Evolutionary conservation across 1,139 yeast species (phyloP), one percentile per base, ranked within the genome.

Genomic region (Pichia sp.): DNA sequence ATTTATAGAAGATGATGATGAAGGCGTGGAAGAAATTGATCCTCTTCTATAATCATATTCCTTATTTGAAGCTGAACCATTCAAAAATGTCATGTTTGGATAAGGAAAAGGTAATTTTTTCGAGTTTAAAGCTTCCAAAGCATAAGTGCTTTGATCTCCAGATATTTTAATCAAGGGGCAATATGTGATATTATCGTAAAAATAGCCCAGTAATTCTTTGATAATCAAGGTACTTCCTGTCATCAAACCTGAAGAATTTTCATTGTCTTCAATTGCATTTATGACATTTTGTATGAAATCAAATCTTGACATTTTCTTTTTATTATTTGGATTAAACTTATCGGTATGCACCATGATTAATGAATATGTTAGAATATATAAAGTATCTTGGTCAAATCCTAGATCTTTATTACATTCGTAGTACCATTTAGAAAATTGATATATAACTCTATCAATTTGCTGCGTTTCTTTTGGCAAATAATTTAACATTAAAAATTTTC

Each of bases 261-360:
- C 16, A 35, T 52, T 55, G 73, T 76, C 75, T 52, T 66, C 66
- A 26, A 73, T 51, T 7, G 73, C 62, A 40, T 63, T 70, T 35
- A 59, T 57, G 5, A 71, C 66, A 51, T 73, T 76, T 44, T 68
- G 66, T n/a, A 79, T 66, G 55, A 78, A 82, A 50, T 81, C 87
- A 6, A 66, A 60, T 54, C 74, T 78, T 7, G 77, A 64, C 84
- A 82, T 81, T 58, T 82, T 82, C 48, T 65, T 70, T 54, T 74
- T 78, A 61, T 82, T 82, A 58, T 74, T 78, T 26, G 72, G 69
- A 62, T 82, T 82, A 65, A 80, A 82, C 49, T 68, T 72, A 56
- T 82, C 89, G 0, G 90, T 82, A 56, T 82, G 89, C 30, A 82
- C 64, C 69, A 82, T 77, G 42, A 82, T 68, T 37, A 82, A 60